Base-by-base conservation (phyloP, 768 basidiomycete species). In the Ramaria sp. region DNA sequence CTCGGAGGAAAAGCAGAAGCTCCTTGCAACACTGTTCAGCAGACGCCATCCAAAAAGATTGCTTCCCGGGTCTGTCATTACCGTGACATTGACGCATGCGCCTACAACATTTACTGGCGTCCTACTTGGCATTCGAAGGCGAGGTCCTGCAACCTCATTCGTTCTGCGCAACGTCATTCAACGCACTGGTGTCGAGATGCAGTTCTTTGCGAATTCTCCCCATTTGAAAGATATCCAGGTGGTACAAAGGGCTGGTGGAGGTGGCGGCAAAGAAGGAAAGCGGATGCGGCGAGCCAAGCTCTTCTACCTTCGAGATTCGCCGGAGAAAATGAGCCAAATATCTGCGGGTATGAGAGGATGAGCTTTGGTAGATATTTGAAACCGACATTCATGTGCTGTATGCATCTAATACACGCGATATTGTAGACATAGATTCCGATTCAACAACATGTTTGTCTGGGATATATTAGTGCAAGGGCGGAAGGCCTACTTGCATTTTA, bases 121-220 rank as follows among this genome's bases (percentile, higher is more conserved):
- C 46, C 75, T 98, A 57, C 78, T 96, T 63, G 80, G 83, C 31
- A 79, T 94, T 62, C 81, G 90, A 52, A 79, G 90, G 63, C 80
- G 87, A 39, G 94, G 93, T 0, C 77, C 82, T 30, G 90, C 91
- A 71, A 92, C 91, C 27, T 86, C 84, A n/a, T 88, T 98, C 66
- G 75, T 84, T 53, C 72, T 98, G 52, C 80, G 95, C 61, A 97
- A 97, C 71, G 81, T 96, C 62, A 79, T 98, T 53, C 87, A 91
- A 64, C 79, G 91, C 61, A 91, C 87, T 12, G 94, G 93, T 12
- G 86, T 96, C 39, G 95, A 97, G 75, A 86, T 91, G 86, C 86
- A 86, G 65, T 88, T 91, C 72, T 92, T 86, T 68, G 82, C 84
- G 61, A 83, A 81, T 65, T 89, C 87, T 52, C 94, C 95, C 30